Base-by-base conservation (phyloP, 2,329 filamentous ascomycete species). In the Talaromyces atroroseus region DNA sequence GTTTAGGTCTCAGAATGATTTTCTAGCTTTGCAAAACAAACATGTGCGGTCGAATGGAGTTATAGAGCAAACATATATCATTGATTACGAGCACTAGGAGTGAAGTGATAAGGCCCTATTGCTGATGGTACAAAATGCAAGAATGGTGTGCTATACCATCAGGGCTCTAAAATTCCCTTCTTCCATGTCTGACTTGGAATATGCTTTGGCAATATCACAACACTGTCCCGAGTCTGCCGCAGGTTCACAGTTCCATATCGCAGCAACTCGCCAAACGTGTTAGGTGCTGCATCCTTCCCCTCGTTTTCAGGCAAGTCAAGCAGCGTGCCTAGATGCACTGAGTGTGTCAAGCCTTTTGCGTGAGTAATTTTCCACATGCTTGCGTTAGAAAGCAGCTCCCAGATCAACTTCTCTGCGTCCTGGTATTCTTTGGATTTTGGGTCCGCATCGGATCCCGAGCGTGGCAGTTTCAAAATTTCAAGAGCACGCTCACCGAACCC, bases 331-430 rank as follows among this genome's bases (percentile, higher is more conserved):
- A 68, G 58, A 21, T 63, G 60, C 14, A 61, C 49, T 11, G 60
- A 63, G 20, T 63, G 60, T 7, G 63, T 65, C 36, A 71, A 36
- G 1, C 60, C 60, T 53, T 69, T 68, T 0, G 65, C 71, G 58
- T 71, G 71, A 1, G 66, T 68, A n/a, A 74, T 66, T 56, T 74
- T 74, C 59, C 72, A 64, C 64, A 71, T 63, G 3, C 62, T 63
- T 3, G 66, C 64, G 44, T 64, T 62, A 11, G 71, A 65, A 46
- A 74, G 59, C 42, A 71, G 34, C 5, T 60, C 61, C 67, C 69
- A 72, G 3, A 67, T 59, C 8, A 64, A 23, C 29, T 60, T 59
- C 34, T 68, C 62, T 0, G 65, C 66, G 11, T 54, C 53, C 52
- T 58, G 58, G 34, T 60, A 62, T 38, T 63, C 56, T 11, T 65